A percentile compares a stretch with the other conserved stretches of the same genome.
phyloP scores from a whole-genome alignment of 148 eudicot genomes.

The Limonium bicolor region DNA sequence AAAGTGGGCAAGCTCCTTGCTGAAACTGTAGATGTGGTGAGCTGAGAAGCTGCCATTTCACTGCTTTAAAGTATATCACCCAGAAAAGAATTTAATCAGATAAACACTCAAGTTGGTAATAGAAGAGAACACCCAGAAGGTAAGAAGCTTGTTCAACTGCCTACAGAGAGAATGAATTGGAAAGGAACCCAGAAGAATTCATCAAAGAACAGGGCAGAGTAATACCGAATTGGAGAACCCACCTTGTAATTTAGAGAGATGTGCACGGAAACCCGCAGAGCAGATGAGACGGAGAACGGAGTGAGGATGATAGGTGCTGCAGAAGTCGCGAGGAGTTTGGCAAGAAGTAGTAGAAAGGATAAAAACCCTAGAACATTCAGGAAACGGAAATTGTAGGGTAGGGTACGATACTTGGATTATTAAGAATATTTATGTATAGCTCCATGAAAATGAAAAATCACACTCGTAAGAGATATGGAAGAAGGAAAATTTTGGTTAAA shows the following conservation, averaged over 20 bases:
- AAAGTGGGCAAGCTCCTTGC: conserved; percentile 33
- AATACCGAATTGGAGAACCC: too few species aligned
- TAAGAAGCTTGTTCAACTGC: background rate
- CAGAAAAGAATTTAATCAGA: background rate
- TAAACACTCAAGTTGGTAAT: background rate
- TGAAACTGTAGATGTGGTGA: conserved; percentile 47
- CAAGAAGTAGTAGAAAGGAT: conserved; percentile 11
- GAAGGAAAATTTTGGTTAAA: too few species aligned
- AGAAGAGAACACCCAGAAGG: background rate
- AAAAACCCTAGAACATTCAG: conserved; percentile 57
- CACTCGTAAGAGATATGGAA: too few species aligned
- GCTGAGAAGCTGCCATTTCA: conserved; percentile 66
- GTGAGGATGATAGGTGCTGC: conserved; percentile 7
- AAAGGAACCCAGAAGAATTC: too few species aligned
- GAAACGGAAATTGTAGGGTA: background rate
- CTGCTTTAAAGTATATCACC: conserved; percentile 5
- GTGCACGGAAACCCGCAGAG: background rate
- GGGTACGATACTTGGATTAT: too few species aligned
- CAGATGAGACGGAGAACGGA: conserved; percentile 6
- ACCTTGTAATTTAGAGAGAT: background rate
- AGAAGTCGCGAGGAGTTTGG: background rate
- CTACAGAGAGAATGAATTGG: background rate
- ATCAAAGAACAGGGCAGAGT: too few species aligned
- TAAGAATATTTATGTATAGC: too few species aligned
- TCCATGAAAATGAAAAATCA: too few species aligned